Base-by-base conservation (phyloP, 306 rosid genomes). In the Mimosa bimucronata region DNA sequence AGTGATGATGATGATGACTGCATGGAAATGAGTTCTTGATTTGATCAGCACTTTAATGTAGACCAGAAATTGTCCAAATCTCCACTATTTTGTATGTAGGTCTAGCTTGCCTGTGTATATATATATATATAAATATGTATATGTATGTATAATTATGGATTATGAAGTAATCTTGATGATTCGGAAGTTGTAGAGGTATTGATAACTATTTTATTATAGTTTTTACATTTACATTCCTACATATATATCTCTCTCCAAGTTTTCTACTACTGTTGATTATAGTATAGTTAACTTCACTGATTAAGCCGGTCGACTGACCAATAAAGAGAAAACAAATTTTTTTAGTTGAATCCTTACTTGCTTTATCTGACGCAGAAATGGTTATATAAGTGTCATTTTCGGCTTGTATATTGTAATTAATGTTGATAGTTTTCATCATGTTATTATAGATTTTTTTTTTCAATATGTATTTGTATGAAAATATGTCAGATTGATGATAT, bases 21-120 rank as follows among this genome's bases (percentile, higher is more conserved):
- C 18, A 60, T 15, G 19, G 76, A 50, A 50, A 50, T 55, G 44
- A 78, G 25, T 23, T 62, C 46, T 67, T 78, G 25, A 52, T 34
- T 34, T 53, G 25, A 71, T 55, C 62, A 55, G 57, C 19, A 12
- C 25, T 28, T 45, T 21, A 6, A 34, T 34, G 38, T 1, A 55
- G 25, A 25, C 25, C 30, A 40, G 12, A 10, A 79, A 62, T 71
- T 71, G 10, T 18, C 62, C 9, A 13, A 28, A 28, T 26, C 30
- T 26, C 37, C 66, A 11, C 0, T 60, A 62, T 15, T 55, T 8
- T 55, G 65, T 62, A 6, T 13, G 38, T 34, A 18, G 57, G 18
- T 34, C 38, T 34, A 34, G 38, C 38, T 34, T 34, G 38, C 38
- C 1, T 34, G 38, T 34, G 38, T 34, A 34, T 34, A 34, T 34